Base-by-base conservation (phyloP, 768 basidiomycete species). In the Sporobolomyces phaffii region DNA sequence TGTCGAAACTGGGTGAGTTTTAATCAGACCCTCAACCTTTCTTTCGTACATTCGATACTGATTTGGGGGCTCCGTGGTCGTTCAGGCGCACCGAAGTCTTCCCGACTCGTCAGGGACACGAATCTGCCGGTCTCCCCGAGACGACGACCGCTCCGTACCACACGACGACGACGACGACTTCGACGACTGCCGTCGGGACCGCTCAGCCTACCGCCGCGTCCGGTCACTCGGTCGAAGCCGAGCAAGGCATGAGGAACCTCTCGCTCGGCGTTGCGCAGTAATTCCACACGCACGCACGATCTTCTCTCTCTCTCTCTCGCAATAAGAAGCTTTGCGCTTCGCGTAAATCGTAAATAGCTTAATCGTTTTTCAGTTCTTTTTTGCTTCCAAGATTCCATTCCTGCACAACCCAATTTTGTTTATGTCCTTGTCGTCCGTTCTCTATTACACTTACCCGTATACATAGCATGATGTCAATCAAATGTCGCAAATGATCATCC, bases 31-130 rank as follows among this genome's bases (percentile, higher is more conserved):
- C 9, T 6, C 24, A 9, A 26, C n/a, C 41, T 44, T 17, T 22
- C 29, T 58, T 24, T 22, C 26, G 14, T 28, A 14, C 14, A 24
- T 22, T 49, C 48, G 10, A 2, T 7, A 29, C 54, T 43, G 40
- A 56, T n/a, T 28, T 47, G 8, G 2, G 20, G 13, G 5, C 8
- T 45, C 28, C 6, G 13, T 43, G 7, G 14, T 26, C 14, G 10
- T 18, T 14, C n/a, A 58, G 56, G 6, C 41, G 56, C 29, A 58
- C 56, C 8, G 56, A 58, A 34, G 56, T 58, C 18, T 58, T 58
- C 56, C 56, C 56, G 28, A 58, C 56, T 33, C 43, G 26, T 31
- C 54, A 56, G 20, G 17, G 33, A 6, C 22, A 43, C 5, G 40
- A 13, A 6, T 43, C 54, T 11, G 7, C 11, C 29, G 36, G n/a